A percentile compares a stretch with the other conserved stretches of the same genome.
Conservation (phyloP, 73 alveolate genomes). For the Tetrahymena malaccensis region DNA sequence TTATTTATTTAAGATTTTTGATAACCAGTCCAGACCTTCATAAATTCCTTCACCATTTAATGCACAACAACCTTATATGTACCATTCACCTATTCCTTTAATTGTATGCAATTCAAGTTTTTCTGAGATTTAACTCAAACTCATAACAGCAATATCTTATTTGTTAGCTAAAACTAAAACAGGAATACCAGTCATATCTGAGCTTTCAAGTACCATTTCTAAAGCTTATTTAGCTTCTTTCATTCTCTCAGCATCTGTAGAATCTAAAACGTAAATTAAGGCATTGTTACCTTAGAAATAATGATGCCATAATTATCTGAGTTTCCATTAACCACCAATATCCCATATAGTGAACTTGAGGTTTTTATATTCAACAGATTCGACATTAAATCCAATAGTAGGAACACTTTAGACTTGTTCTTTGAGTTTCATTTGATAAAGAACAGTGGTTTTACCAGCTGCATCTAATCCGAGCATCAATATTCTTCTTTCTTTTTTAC, state of each 20-base stretch:
- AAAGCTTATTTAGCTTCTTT: conserved; percentile 57
- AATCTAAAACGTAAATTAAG: conserved; percentile 68
- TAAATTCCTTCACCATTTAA: conserved; percentile 65
- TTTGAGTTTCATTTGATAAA: conserved; percentile 65
- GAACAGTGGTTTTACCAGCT: conserved; percentile 61
- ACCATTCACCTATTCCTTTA: conserved; percentile 23
- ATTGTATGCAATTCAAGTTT: conserved; percentile 6
- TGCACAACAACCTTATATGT: conserved; percentile 52
- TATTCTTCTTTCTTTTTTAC: conserved; percentile 46
- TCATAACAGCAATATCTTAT: conserved; percentile 57
- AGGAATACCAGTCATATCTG: conserved; percentile 54
- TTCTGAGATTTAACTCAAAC: conserved; percentile 15
- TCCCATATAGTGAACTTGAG: conserved; percentile 83
- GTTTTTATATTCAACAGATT: conserved; percentile 76
- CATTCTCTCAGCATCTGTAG: conserved; percentile 57
- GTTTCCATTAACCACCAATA: conserved; percentile 78
- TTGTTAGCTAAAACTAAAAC: conserved; percentile 71
- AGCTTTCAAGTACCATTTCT: conserved; percentile 37
- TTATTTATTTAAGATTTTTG: background rate
- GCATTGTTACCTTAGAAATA: conserved; percentile 76
- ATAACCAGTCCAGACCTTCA: conserved; percentile 58
- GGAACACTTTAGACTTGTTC: conserved; percentile 65
- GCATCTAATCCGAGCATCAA: conserved; percentile 59
- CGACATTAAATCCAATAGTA: conserved; percentile 92
- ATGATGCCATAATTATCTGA: conserved; percentile 79